phyloP scores from a whole-genome alignment of 139 green algal genomes.

The Tetradesmus lagerheimii region DNA sequence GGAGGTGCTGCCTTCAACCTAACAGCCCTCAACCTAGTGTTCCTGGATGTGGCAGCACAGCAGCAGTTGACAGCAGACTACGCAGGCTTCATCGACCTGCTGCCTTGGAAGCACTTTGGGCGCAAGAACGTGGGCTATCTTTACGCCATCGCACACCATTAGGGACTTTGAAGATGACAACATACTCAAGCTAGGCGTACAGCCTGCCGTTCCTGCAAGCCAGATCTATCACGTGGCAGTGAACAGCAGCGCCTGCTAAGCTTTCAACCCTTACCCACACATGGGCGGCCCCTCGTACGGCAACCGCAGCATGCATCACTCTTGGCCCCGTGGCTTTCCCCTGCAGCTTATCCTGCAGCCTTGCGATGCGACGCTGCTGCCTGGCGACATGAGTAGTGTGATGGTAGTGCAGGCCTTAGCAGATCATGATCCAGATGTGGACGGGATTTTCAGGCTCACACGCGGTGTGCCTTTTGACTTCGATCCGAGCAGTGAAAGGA shows the following conservation, averaged over 20 bases:
- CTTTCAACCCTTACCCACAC: slow-evolving; percentile 16
- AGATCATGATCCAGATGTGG: slow-evolving; percentile 16
- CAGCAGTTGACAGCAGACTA: background rate
- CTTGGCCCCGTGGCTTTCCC: slow-evolving; percentile 7
- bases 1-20: slow-evolving; percentile 11
- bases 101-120: slow-evolving; percentile 34
- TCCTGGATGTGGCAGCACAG: slow-evolving; percentile 14
- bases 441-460: slow-evolving; percentile 23
- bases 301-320: background rate
- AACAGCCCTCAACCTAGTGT: background rate
- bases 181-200: background rate
- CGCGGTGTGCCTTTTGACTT: background rate
- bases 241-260: background rate
- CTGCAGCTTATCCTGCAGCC: background rate
- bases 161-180: slow-evolving; percentile 46
- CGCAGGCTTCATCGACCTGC: background rate
- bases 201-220: background rate
- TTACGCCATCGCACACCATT: background rate
- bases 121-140: slow-evolving; percentile 27
- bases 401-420: slow-evolving; percentile 1
- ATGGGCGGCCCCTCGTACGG: background rate
- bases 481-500: background rate
- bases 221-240: background rate
- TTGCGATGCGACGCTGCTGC: background rate
- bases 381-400: background rate